Base-by-base conservation (phyloP, 495 filamentous ascomycete species). In the Penicillium pulvis region DNA sequence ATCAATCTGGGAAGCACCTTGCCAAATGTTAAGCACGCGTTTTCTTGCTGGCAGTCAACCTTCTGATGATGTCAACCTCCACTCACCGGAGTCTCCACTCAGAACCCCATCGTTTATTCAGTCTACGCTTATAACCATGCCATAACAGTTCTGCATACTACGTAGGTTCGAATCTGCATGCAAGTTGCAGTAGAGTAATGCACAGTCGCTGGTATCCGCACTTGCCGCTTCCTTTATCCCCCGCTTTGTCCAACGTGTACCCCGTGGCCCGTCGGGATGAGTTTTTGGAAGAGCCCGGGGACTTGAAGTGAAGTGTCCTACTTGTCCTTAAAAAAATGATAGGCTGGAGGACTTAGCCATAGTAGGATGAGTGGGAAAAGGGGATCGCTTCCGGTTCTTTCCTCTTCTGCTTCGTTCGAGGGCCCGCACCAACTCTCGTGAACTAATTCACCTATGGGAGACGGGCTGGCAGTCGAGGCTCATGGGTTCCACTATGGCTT, bases 381-480 rank as follows among this genome's bases (percentile, higher is more conserved):
- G 49, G 47, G 47, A 53, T 44, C 35, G 51, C 4, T 28, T 35
- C 10, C 7, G 50, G 20, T 56, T 56, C 68, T 64, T 62, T 71
- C 44, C 54, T 41, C 43, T 71, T 71, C 68, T 59, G 66, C 61
- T 69, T 62, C 61, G 55, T 71, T 70, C 60, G 63, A 56, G 55
- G 64, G 60, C 56, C 63, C 66, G 63, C 66, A 51, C 58, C 53
- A 58, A 59, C 19, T 52, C 45, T 46, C 39, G 24, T 36, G 33
- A 17, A 28, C 17, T 11, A 8, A 20, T 53, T 49, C 52, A 52
- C 59, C 57, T 57, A 56, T 57, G 47, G 35, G 44, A 53, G 46
- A 30, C 23, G 20, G 33, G 39, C 46, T 45, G 26, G 12, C 10
- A 41, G 26, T 35, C 39, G 54, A 54, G 36, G 26, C 54, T 56